Evolutionary conservation across 2,329 filamentous ascomycete species (phyloP), one percentile per base, ranked within the genome.

Genomic region (Fusarium sp.): DNA sequence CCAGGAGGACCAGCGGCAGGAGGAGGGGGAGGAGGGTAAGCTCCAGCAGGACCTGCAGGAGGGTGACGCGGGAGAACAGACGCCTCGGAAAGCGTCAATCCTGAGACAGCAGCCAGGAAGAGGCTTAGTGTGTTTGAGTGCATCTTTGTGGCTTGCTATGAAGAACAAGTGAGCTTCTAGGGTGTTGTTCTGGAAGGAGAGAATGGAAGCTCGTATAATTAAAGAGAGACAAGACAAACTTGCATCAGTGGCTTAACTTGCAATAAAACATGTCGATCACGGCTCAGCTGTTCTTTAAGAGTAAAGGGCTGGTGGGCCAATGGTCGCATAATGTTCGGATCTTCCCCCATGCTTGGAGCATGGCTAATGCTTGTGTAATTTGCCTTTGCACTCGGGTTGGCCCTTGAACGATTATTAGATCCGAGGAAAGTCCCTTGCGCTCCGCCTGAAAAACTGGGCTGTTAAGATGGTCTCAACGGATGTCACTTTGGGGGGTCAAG

Each of bases 21-120:
- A 45, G 18, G 52, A 43, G 42, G 51, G 28, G 48, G 28, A 16
- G 21, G 11, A 54, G 37, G 44, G 13, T 42, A 12, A 30, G 23
- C 21, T 7, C 58, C 58, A 41, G 26, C 26, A 56, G 28, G 53
- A 41, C 54, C 43, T 21, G 37, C 16, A 53, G 37, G 43, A 19
- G 37, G 19, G n/a, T 51, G 25, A 44, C 41, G 54, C 4, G 65
- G 42, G 9, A 55, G 39, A 28, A 41, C 42, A n/a, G 51, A 53
- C 16, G 67, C 48, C 21, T 67, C 59, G 11, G 61, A 58, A 9
- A 67, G 23, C 4, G 57, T 37, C 34, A 67, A 16, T 41, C 59
- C 56, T 30, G 70, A 39, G 13, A 70, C 51, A 19, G 59, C 43
- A 39, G 65, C 62, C 44, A 73, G 43, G 43, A 73, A 39, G 21